These are phyloP conservation scores for Amylocarpus encephaloides DNA, from an alignment of 2,329 filamentous ascomycete genomes.

Conservation along the genomic window DNA sequence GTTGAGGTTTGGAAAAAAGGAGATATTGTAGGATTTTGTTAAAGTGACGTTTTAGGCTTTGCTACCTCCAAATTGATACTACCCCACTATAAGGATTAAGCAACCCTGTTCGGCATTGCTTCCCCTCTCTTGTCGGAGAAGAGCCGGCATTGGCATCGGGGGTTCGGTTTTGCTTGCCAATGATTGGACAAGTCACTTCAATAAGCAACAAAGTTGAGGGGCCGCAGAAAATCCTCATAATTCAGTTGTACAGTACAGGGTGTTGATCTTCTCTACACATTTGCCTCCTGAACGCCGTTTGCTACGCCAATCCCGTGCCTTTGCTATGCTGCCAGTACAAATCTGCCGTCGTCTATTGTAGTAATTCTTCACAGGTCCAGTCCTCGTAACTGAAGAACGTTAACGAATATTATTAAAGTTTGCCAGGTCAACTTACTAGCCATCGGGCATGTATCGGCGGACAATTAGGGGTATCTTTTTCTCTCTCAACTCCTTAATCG, in stretches of 20 bases:
- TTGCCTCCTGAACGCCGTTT: conserved; percentile 25
- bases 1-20: not conserved
- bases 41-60: conserved; percentile 24
- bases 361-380: conserved; percentile 95
- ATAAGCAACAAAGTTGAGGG: not conserved
- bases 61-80: conserved; percentile 17
- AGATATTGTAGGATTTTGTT: conserved; percentile 2
- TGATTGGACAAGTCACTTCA: not conserved
- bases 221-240: not conserved
- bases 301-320: conserved; percentile 25
- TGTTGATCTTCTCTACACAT: not conserved
- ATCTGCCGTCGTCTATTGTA: conserved; percentile 35
- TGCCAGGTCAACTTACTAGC: conserved; percentile 60
- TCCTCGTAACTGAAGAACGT: conserved; percentile 67
- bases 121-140: conserved; percentile 19
- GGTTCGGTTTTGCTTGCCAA: conserved; percentile 8
- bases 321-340: conserved; percentile 20
- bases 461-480: conserved; percentile 98
- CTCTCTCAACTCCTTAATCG: conserved; percentile 92
- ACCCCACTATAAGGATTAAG: conserved; percentile 15
- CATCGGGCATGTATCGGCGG: conserved; percentile 90
- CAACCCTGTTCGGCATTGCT: conserved; percentile 19
- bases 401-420: not conserved
- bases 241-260: not conserved
- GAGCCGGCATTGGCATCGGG: conserved; percentile 14